These are phyloP conservation scores for Vanrija pseudolonga DNA, from an alignment of 1,284 basidiomycete genomes.

Conservation along the genomic window DNA sequence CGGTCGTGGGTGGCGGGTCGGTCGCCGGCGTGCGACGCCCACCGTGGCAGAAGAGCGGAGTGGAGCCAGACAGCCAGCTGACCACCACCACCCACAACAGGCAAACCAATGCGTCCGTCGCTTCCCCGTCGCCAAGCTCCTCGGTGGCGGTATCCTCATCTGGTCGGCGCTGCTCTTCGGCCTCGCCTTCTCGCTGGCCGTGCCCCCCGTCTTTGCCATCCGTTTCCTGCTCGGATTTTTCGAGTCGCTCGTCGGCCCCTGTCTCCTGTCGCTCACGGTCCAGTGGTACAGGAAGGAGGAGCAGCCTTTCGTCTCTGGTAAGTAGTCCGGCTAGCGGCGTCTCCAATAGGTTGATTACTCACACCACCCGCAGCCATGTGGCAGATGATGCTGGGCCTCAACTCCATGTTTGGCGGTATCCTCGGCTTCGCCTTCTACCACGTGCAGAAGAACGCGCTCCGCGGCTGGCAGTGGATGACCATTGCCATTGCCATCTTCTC, in stretches of 20 bases:
- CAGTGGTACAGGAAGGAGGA: slow-evolving; percentile 27
- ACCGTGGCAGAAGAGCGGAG: too few relatives aligned
- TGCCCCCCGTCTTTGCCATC: slow-evolving; percentile 55
- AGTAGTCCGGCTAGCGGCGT: too few relatives aligned
- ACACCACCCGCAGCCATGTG: slow-evolving; percentile 2
- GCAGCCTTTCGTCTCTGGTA: slow-evolving; percentile 15
- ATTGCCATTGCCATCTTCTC: slow-evolving; percentile 22
- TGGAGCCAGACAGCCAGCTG: not conserved
- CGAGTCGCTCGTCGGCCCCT: slow-evolving; percentile 31
- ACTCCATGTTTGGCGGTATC: slow-evolving; percentile 3
- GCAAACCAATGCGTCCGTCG: slow-evolving; percentile 33
- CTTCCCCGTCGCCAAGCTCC: slow-evolving; percentile 29
- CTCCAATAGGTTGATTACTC: too few relatives aligned
- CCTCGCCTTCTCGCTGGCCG: slow-evolving; percentile 64
- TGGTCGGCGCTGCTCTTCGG: slow-evolving; percentile 56
- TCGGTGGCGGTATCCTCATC: slow-evolving; percentile 23
- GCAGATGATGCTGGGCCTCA: slow-evolving; percentile 19
- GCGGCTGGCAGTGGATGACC: slow-evolving; percentile 34
- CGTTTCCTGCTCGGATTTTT: slow-evolving; percentile 32
- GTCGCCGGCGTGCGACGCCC: too few relatives aligned
- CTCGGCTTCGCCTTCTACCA: slow-evolving; percentile 27
- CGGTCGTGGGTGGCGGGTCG: too few relatives aligned
- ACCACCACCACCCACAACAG: slow-evolving; percentile 6
- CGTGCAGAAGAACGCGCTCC: slow-evolving; percentile 8
- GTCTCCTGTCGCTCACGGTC: slow-evolving; percentile 22